phyloP scores from a whole-genome alignment of 129 eudicot species.

The Chrysanthemum makinoi region DNA sequence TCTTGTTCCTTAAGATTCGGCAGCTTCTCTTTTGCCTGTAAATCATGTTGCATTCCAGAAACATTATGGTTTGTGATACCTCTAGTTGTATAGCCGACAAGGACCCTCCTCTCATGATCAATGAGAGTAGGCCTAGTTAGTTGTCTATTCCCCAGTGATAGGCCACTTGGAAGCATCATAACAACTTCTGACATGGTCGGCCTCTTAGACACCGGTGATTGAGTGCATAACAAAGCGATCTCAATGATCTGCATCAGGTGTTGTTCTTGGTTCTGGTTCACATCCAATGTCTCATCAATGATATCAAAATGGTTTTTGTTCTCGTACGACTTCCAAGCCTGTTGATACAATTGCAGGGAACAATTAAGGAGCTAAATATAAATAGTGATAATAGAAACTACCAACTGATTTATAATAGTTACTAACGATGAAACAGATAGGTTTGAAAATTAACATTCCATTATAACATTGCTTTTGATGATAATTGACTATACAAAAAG shows the following conservation, averaged over 20 bases:
- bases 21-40: neutral
- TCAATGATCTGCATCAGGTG: slow-evolving; percentile 42
- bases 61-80: neutral
- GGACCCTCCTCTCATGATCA: slow-evolving; percentile 17
- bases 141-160: slow-evolving; percentile 9
- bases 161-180: slow-evolving; percentile 38
- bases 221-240: slow-evolving; percentile 51
- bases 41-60: neutral
- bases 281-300: slow-evolving; percentile 37
- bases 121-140: slow-evolving; percentile 26
- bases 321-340: slow-evolving; percentile 50
- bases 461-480: too few relatives aligned
- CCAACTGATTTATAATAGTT: too few relatives aligned
- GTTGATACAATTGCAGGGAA: neutral
- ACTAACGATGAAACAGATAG: too few relatives aligned
- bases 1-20: neutral
- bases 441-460: too few relatives aligned
- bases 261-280: slow-evolving; percentile 23
- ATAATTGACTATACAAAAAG: too few relatives aligned
- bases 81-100: neutral
- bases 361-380: too few relatives aligned
- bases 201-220: slow-evolving; percentile 40
- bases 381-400: too few relatives aligned
- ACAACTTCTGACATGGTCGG: slow-evolving; percentile 55
- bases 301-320: slow-evolving; percentile 22